Percentiles rank a stretch among this genome's conserved stretches.
phyloP scores from a whole-genome alignment of 768 basidiomycete species.

The Leucosporidium yakuticum region DNA sequence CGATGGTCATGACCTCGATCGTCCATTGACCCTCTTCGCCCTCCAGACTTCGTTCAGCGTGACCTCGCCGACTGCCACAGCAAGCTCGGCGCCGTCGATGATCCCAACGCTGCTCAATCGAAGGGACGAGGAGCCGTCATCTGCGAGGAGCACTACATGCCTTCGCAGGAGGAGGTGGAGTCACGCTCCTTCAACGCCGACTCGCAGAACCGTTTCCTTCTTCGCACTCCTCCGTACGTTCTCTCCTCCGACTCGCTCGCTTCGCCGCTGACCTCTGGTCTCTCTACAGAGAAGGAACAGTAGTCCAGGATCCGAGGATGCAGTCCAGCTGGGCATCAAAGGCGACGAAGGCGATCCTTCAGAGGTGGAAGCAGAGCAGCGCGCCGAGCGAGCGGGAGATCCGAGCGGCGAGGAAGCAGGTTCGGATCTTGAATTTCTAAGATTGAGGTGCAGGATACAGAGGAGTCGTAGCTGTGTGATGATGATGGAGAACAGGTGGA shows the following conservation, averaged over 20 bases:
- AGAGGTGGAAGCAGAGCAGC: conserved; percentile 6
- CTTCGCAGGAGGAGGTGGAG: conserved; percentile 11
- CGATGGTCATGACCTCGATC: background rate
- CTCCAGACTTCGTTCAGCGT: conserved; percentile 30
- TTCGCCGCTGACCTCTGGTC: too few species aligned
- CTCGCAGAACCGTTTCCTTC: conserved; percentile 19
- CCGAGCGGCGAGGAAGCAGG: conserved; percentile 14
- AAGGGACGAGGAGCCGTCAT: conserved; percentile 15
- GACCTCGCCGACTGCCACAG: conserved; percentile 26
- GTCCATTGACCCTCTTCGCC: background rate
- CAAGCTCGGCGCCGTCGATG: conserved; percentile 19
- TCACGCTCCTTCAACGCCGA: conserved; percentile 3
- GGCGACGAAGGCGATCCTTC: conserved; percentile 6
- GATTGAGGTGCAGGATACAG: too few species aligned
- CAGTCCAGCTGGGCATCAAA: conserved; percentile 15
- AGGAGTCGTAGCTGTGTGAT: too few species aligned
- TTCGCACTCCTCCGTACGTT: background rate
- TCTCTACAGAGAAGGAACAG: background rate
- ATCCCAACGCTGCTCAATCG: conserved; percentile 19
- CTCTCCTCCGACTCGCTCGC: too few species aligned
- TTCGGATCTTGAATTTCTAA: conserved; percentile 13
- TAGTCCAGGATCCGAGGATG: conserved; percentile 19
- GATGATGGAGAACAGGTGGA: too few species aligned
- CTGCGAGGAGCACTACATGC: conserved; percentile 33
- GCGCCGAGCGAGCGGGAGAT: conserved; percentile 5